Conservation (phyloP, 441 rosid genomes). For the Populus tomentosa region DNA sequence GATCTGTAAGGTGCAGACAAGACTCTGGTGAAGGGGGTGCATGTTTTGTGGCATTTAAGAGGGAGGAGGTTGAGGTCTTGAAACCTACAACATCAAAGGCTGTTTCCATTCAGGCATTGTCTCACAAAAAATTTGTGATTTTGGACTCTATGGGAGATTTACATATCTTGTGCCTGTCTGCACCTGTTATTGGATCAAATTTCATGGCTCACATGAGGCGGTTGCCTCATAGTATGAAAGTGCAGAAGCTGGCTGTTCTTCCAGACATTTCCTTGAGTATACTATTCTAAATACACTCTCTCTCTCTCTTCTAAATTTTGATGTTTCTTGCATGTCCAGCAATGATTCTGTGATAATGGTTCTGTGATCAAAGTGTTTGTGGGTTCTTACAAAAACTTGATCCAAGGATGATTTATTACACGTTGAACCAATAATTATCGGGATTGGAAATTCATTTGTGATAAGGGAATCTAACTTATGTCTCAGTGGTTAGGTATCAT, state of each 20-base stretch:
- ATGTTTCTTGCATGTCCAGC: slow-evolving; percentile 9
- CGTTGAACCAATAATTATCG: background rate
- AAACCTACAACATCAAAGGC: slow-evolving; percentile 44
- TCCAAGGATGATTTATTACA: slow-evolving; percentile 3
- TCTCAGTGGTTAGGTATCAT: background rate
- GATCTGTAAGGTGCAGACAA: slow-evolving; percentile 41
- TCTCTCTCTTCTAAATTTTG: background rate
- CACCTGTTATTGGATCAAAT: slow-evolving; percentile 33
- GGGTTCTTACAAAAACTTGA: background rate
- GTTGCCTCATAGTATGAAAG: slow-evolving; percentile 55
- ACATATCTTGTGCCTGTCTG: slow-evolving; percentile 46
- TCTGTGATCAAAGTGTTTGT: background rate
- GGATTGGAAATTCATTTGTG: background rate
- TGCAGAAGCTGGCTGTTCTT: slow-evolving; percentile 60
- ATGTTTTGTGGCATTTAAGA: slow-evolving; percentile 44
- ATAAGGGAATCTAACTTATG: background rate
- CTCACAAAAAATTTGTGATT: slow-evolving; percentile 47
- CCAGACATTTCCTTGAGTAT: slow-evolving; percentile 65
- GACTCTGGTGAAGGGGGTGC: slow-evolving; percentile 36
- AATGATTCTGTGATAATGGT: background rate
- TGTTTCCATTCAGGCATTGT: slow-evolving; percentile 52
- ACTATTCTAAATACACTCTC: slow-evolving; percentile 13
- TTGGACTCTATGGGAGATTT: slow-evolving; percentile 62
- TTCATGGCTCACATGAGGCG: slow-evolving; percentile 40
- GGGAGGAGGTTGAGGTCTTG: slow-evolving; percentile 22